phyloP scores from a whole-genome alignment of 1,284 basidiomycete species.

The Ganoderma boninense region DNA sequence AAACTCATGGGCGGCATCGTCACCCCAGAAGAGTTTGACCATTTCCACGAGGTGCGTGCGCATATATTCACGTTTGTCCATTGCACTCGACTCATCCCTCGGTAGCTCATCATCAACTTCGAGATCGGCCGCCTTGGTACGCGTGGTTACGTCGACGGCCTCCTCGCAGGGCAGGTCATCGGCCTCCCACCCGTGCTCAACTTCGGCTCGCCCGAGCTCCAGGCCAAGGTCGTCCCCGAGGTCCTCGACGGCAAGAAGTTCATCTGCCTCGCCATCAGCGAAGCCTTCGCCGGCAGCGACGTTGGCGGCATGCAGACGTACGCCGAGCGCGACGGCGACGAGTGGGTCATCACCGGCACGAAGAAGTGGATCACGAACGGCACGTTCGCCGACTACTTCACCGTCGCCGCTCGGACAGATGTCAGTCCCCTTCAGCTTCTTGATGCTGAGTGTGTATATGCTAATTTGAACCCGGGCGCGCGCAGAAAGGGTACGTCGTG shows the following conservation, averaged over 20 bases:
- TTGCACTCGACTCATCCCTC: constrained; percentile 33
- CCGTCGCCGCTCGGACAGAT: constrained; percentile 77
- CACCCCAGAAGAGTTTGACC: constrained; percentile 90
- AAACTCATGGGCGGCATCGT: constrained; percentile 86
- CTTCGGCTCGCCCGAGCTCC: constrained; percentile 82
- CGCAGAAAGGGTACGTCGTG: constrained; percentile 83
- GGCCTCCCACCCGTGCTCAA: constrained; percentile 88
- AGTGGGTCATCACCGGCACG: constrained; percentile 89
- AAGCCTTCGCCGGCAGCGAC: constrained; percentile 94
- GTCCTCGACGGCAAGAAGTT: constrained; percentile 85
- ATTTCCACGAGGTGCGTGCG: constrained; percentile 72
- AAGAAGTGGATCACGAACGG: constrained; percentile 99
- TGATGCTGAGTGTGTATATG: too few relatives aligned
- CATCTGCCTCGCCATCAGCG: constrained; percentile 77
- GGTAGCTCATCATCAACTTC: constrained; percentile 82
- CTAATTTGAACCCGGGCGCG: background rate
- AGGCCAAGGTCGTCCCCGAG: constrained; percentile 71
- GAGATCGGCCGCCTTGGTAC: constrained; percentile 87
- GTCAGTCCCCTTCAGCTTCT: constrained; percentile 39
- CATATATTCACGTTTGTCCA: background rate
- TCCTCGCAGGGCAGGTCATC: constrained; percentile 85
- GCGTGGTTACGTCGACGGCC: constrained; percentile 87
- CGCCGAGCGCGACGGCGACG: constrained; percentile 84
- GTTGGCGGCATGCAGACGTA: constrained; percentile 87
- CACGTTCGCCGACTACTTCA: constrained; percentile 82